A percentile compares a stretch with the other conserved stretches of the same genome.
Conservation (phyloP, 2,329 filamentous ascomycete genomes). For the Fusarium newnesense region DNA sequence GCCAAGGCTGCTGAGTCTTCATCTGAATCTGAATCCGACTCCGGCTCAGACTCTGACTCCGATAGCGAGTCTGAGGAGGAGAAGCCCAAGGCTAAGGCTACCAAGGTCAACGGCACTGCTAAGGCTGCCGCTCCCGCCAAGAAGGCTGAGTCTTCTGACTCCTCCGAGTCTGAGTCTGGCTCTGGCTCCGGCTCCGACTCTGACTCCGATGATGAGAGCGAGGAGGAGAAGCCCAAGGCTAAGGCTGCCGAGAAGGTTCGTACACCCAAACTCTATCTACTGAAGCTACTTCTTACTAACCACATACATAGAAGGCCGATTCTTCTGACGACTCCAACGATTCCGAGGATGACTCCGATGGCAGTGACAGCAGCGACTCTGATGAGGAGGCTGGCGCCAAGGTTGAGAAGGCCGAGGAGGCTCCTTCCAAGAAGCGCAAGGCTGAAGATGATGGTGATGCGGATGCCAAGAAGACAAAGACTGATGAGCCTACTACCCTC, state of each 20-base stretch:
- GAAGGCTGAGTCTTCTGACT: slow-evolving; percentile 44
- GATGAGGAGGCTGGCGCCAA: slow-evolving; percentile 50
- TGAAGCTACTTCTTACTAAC: slow-evolving; percentile 18
- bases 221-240: slow-evolving; percentile 49
- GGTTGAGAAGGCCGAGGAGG: slow-evolving; percentile 51
- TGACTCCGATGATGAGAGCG: slow-evolving; percentile 51
- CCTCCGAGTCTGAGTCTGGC: slow-evolving; percentile 49
- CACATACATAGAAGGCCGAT: slow-evolving; percentile 41
- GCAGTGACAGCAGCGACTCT: slow-evolving; percentile 48
- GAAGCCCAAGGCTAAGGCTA: slow-evolving; percentile 47
- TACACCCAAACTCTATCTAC: background rate
- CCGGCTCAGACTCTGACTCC: slow-evolving; percentile 48
- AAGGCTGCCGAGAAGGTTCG: slow-evolving; percentile 48
- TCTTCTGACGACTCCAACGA: slow-evolving; percentile 48
- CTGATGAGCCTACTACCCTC: slow-evolving; percentile 70
- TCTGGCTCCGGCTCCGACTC: slow-evolving; percentile 53
- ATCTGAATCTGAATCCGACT: slow-evolving; percentile 48
- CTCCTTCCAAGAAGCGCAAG: slow-evolving; percentile 60
- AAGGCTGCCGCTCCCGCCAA: slow-evolving; percentile 37
- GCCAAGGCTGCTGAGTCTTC: slow-evolving; percentile 45
- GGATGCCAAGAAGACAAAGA: slow-evolving; percentile 75
- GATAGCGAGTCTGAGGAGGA: slow-evolving; percentile 50
- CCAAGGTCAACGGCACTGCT: slow-evolving; percentile 43
- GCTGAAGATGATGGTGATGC: slow-evolving; percentile 58
- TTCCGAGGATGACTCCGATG: slow-evolving; percentile 49